Conservation (phyloP, 805 yeast species). For the Candida ortonii region DNA sequence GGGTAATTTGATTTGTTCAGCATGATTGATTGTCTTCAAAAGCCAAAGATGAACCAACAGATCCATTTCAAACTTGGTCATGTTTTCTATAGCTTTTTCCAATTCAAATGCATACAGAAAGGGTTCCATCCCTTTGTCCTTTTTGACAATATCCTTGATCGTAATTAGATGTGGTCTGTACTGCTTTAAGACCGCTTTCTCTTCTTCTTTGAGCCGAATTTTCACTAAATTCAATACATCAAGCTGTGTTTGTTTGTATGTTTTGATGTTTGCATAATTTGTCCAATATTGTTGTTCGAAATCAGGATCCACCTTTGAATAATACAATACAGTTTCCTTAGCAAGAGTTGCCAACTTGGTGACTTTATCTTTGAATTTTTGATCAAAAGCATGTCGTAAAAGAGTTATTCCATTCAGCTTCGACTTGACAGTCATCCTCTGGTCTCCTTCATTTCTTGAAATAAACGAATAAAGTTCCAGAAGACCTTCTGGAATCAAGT, state of each 20-base stretch:
- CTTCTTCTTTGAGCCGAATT: constrained; percentile 39
- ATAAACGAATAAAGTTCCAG: constrained; percentile 52
- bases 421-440: constrained; percentile 45
- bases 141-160: constrained; percentile 24
- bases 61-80: constrained; percentile 20
- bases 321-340: constrained; percentile 1
- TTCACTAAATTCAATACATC: constrained; percentile 37
- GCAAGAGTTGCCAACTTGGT: constrained; percentile 13
- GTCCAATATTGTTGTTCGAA: constrained; percentile 2
- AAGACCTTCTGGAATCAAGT: constrained; percentile 43
- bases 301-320: constrained; percentile 2
- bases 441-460: constrained; percentile 48
- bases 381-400: constrained; percentile 49
- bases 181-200: constrained; percentile 38
- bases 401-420: constrained; percentile 60
- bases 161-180: constrained; percentile 27
- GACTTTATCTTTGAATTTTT: constrained; percentile 36
- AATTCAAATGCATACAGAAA: constrained; percentile 11
- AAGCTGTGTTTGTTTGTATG: constrained; percentile 42
- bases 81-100: constrained; percentile 4
- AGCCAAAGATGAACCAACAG: constrained; percentile 25
- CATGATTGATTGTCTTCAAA: constrained; percentile 14
- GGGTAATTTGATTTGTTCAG: background rate
- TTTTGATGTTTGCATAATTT: constrained; percentile 26
- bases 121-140: constrained; percentile 14